Evolutionary conservation across 2,329 filamentous ascomycete genomes (phyloP).

Genomic region (Alternaria brassicae): DNA sequence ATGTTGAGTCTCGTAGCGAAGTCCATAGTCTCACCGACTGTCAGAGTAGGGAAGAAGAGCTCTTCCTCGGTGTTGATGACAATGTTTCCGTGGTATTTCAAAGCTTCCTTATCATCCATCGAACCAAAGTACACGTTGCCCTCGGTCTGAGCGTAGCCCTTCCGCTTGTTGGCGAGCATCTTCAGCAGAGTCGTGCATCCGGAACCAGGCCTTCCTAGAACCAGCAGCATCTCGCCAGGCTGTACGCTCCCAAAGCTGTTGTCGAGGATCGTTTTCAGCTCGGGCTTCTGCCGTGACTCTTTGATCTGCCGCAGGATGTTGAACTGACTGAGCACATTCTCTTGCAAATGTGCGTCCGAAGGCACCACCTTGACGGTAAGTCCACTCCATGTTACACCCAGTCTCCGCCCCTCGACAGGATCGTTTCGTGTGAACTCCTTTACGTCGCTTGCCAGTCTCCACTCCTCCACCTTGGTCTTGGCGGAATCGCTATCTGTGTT

Average conservation of each 20-base stretch:
- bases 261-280: slow-evolving; percentile 66
- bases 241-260: slow-evolving; percentile 70
- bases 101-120: slow-evolving; percentile 74
- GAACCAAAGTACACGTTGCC: slow-evolving; percentile 57
- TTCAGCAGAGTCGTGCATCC: slow-evolving; percentile 69
- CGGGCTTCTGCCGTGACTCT: slow-evolving; percentile 56
- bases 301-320: slow-evolving; percentile 49
- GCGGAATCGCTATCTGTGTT: slow-evolving; percentile 14
- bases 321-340: slow-evolving; percentile 60
- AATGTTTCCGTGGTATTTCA: slow-evolving; percentile 79
- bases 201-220: slow-evolving; percentile 68
- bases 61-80: slow-evolving; percentile 67
- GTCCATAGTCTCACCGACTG: slow-evolving; percentile 61
- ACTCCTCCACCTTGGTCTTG: slow-evolving; percentile 30
- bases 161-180: slow-evolving; percentile 58
- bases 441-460: slow-evolving; percentile 31
- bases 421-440: slow-evolving; percentile 28
- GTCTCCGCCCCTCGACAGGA: slow-evolving; percentile 19
- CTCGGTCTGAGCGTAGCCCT: slow-evolving; percentile 76
- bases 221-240: slow-evolving; percentile 75
- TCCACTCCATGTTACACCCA: slow-evolving; percentile 74
- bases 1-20: slow-evolving; percentile 66
- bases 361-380: slow-evolving; percentile 73
- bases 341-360: slow-evolving; percentile 70
- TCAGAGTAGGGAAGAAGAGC: slow-evolving; percentile 60